Evolutionary conservation across 2,329 filamentous ascomycete species (phyloP).

Genomic region (Colletotrichum phormii): DNA sequence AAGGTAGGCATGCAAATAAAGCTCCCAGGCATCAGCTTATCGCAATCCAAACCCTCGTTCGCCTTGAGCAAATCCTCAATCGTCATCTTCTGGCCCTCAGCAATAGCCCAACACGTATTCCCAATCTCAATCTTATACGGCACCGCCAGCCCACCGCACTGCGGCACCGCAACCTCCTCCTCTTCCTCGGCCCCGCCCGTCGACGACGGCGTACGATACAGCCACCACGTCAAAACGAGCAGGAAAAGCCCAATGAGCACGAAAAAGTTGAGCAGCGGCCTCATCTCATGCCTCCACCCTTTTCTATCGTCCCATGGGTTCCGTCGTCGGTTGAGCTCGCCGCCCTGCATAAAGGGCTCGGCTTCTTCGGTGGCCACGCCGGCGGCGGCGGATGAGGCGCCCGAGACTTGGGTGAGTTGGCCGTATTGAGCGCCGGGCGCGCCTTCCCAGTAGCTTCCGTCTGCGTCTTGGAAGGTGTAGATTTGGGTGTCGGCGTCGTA

Average conservation of each 20-base stretch:
- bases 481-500: slow-evolving; percentile 67
- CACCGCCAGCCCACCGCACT: slow-evolving; percentile 33
- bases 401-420: slow-evolving; percentile 53
- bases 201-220: slow-evolving; percentile 46
- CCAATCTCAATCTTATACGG: slow-evolving; percentile 55
- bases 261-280: slow-evolving; percentile 69
- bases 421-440: slow-evolving; percentile 63
- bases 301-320: slow-evolving; percentile 40
- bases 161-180: not conserved
- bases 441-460: slow-evolving; percentile 63
- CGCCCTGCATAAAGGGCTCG: slow-evolving; percentile 46
- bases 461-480: slow-evolving; percentile 63
- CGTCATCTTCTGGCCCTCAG: slow-evolving; percentile 52
- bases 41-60: slow-evolving; percentile 62
- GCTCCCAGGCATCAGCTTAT: slow-evolving; percentile 54
- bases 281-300: slow-evolving; percentile 64
- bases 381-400: slow-evolving; percentile 38
- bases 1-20: slow-evolving; percentile 57
- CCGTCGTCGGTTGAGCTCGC: slow-evolving; percentile 11
- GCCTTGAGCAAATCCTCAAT: slow-evolving; percentile 58
- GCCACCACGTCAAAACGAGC: slow-evolving; percentile 61
- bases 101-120: slow-evolving; percentile 67
- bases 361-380: slow-evolving; percentile 27
- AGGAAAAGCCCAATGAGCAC: slow-evolving; percentile 64
- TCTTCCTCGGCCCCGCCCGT: slow-evolving; percentile 34